Base-by-base conservation (phyloP, 1,139 yeast species). In the Blastobotrys indianensis region DNA sequence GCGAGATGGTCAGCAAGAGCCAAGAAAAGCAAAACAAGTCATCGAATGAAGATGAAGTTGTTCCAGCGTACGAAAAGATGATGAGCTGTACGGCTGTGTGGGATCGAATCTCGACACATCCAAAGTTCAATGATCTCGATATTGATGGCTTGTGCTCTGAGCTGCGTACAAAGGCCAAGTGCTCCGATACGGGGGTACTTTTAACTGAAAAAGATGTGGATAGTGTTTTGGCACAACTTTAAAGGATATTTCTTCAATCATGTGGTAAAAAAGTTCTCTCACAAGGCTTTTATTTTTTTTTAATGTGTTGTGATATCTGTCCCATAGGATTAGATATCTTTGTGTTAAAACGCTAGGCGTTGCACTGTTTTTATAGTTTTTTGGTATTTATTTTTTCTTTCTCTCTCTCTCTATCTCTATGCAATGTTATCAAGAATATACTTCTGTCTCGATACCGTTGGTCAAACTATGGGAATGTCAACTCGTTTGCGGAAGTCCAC, bases 41-140 rank as follows among this genome's bases (percentile, higher is more conserved):
- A 7, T 20, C 25, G 25, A 65, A 62, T 8, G 68, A 60, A 25
- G 67, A 62, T 11, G 70, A 61, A 37, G 52, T 55, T 2, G 59
- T 55, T 31, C 62, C 60, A 3, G 59, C 63, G 3, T 57, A 57
- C 23, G 34, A 36, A 32, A 70, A 65, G 58, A 72, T 45, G 70
- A 65, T 86, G 66, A 76, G 79, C 59, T 92, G 98, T 65, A 80
- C 94, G 0, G 97, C 88, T 57, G 84, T 90, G 17, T 92, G 98
- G 98, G 97, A 90, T 64, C 77, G 97, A 60, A 85, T 92, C 35
- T 85, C 96, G 2, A 70, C 94, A 12, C 97, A 92, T 72, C 97
- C 98, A 32, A 80, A 84, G 63, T 92, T 90, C 65, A 80, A 94
- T 5, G 96, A 90, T 51, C 73, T 92, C 48, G 97, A 92, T 65